A percentile compares a stretch with the other conserved stretches of the same genome.
Evolutionary conservation across 495 filamentous ascomycete genomes (phyloP).

Genomic region (Neurospora sp.): DNA sequence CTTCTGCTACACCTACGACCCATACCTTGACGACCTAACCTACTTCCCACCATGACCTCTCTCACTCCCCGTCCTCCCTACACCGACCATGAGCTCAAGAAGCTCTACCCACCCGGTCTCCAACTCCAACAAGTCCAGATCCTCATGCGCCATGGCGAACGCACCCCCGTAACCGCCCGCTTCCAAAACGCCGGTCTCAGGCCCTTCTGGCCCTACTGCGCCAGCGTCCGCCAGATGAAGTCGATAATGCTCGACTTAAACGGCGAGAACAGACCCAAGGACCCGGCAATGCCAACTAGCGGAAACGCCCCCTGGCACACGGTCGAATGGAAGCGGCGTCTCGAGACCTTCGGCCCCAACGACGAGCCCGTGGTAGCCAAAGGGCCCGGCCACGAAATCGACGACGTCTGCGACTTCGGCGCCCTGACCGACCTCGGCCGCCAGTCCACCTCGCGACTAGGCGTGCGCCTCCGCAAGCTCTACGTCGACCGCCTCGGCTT

Average conservation of each 20-base stretch:
- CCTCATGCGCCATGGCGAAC: constrained; percentile 84
- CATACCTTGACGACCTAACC: background rate
- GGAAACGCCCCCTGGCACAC: constrained; percentile 40
- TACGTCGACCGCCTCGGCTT: constrained; percentile 86
- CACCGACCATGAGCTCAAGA: constrained; percentile 64
- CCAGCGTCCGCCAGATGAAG: constrained; percentile 58
- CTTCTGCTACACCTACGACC: background rate
- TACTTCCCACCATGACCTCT: constrained; percentile 53
- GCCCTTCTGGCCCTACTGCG: constrained; percentile 90
- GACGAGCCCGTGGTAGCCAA: constrained; percentile 59
- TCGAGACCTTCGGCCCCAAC: constrained; percentile 68
- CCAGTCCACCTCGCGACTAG: constrained; percentile 72
- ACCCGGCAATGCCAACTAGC: background rate
- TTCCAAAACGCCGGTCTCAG: constrained; percentile 82
- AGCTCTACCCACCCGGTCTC: constrained; percentile 70
- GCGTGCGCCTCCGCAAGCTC: constrained; percentile 64
- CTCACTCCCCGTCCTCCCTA: constrained; percentile 68
- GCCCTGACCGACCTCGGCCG: constrained; percentile 83
- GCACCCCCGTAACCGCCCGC: constrained; percentile 73
- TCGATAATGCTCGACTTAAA: constrained; percentile 51
- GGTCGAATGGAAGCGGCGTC: constrained; percentile 65
- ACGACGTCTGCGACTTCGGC: constrained; percentile 72
- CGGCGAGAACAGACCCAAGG: background rate
- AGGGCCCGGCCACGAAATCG: constrained; percentile 58
- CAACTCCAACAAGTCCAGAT: constrained; percentile 86